Conservation (phyloP, 441 rosid species). For the Jatropha podagrica region DNA sequence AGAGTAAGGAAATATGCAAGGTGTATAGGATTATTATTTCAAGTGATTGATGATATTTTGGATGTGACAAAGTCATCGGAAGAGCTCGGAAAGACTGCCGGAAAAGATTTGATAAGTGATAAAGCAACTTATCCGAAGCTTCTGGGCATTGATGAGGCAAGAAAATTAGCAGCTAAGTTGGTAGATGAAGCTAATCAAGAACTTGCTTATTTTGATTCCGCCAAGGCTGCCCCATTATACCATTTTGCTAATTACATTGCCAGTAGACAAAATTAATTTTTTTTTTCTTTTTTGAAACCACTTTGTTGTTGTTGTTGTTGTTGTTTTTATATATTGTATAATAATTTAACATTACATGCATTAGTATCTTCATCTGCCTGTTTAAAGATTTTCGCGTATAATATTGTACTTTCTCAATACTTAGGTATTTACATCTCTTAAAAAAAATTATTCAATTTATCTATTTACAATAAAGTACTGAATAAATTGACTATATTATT, state of each 20-base stretch:
- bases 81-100: slow-evolving; percentile 47
- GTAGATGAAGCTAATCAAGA: slow-evolving; percentile 56
- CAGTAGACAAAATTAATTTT: slow-evolving; percentile 53
- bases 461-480: no score
- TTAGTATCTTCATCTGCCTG: no score
- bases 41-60: slow-evolving; percentile 78
- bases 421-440: no score
- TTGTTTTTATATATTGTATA: no score
- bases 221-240: slow-evolving; percentile 69
- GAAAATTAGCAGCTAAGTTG: slow-evolving; percentile 63
- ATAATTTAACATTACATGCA: no score
- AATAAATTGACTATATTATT: no score
- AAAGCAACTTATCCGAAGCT: slow-evolving; percentile 76
- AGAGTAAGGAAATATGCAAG: slow-evolving; percentile 64
- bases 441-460: no score
- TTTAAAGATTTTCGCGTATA: no score
- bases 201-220: slow-evolving; percentile 56
- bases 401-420: no score
- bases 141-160: slow-evolving; percentile 68
- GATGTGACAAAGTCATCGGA: slow-evolving; percentile 72
- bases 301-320: no score
- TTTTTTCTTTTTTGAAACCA: no score
- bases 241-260: slow-evolving; percentile 81
- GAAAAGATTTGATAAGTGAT: slow-evolving; percentile 33
- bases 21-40: slow-evolving; percentile 69